These are phyloP conservation scores for Tylopilus sp. DNA, from an alignment of 768 basidiomycete genomes.

Conservation along the genomic window DNA sequence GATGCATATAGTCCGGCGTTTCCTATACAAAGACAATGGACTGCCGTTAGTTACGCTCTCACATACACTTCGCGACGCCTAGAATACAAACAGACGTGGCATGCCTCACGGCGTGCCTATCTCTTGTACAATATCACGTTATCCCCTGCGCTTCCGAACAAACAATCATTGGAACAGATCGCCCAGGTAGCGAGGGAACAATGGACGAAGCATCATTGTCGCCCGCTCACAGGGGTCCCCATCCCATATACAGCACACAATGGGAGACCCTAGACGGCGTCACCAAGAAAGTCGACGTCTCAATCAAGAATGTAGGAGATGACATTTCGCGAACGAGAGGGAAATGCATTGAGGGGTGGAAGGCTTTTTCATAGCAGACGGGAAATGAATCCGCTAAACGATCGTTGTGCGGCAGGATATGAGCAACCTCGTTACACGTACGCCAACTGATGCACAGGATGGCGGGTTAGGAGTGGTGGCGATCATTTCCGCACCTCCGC, in stretches of 20 bases:
- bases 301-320: neutral
- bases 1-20: conserved; percentile 33
- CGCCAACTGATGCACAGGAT: conserved; percentile 15
- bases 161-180: conserved; percentile 20
- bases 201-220: neutral
- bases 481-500: conserved; percentile 26
- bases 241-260: conserved; percentile 23
- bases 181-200: conserved; percentile 1
- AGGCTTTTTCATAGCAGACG: neutral
- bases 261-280: conserved; percentile 4
- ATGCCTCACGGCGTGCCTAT: neutral
- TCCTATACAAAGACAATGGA: conserved; percentile 27
- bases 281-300: neutral
- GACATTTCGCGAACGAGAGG: neutral
- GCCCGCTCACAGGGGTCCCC: conserved; percentile 4
- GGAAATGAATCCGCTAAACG: conserved; percentile 2
- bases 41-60: conserved; percentile 10
- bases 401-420: conserved; percentile 5
- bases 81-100: neutral
- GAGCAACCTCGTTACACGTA: conserved; percentile 11
- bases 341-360: conserved; percentile 2
- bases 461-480: conserved; percentile 23
- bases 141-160: neutral
- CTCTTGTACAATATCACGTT: conserved; percentile 5
- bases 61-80: conserved; percentile 4